Base-by-base conservation (phyloP, 768 basidiomycete species). In the Leccinum imitatum region DNA sequence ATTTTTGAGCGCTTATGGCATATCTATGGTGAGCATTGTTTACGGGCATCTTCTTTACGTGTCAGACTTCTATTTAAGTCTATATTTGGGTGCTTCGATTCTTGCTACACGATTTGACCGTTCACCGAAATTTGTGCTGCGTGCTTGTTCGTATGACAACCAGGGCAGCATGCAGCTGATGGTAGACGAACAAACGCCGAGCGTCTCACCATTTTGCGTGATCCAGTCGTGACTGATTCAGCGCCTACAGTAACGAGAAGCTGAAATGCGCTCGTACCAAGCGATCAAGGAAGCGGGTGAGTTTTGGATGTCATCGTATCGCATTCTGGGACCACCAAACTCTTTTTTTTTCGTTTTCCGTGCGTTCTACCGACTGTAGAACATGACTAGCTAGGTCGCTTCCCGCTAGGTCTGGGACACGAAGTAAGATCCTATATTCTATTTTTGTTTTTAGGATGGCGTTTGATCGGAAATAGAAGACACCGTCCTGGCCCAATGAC, bases 11-110 rank as follows among this genome's bases (percentile, higher is more conserved):
- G 33, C 19, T 39, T 39, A n/a, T 30, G 48, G 9, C 30, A 9
- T 19, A 31, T 50, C 47, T 19, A 56, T 25, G 21, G 55, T 64
- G 47, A 48, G 59, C 59, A 39, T 23, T 31, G 14, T 41, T 17
- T 31, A 23, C 33, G 1, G 27, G 2, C 39, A 10, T 14, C n/a
- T 15, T 58, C 23, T 19, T 51, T 31, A 7, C 14, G 19, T 17
- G 31, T 56, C 33, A 23, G 55, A 17, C 53, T 53, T 50, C 33
- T 61, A 51, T 44, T 15, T 44, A 44, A 51, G 55, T 44, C 23
- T 21, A 39, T 35, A 53, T 53, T 6, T 17, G 37, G 23, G 21
- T 48, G 25, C 47, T 13, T 58, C 59, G 30, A 44, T 48, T 48
- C 48, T 52, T 21, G 54, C 33, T 30, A 35, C 39, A 25, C 30